Evolutionary conservation across 176 grass and related monocot genomes (phyloP), one percentile per base, ranked within the genome.

Genomic region (Juncus inflexus): DNA sequence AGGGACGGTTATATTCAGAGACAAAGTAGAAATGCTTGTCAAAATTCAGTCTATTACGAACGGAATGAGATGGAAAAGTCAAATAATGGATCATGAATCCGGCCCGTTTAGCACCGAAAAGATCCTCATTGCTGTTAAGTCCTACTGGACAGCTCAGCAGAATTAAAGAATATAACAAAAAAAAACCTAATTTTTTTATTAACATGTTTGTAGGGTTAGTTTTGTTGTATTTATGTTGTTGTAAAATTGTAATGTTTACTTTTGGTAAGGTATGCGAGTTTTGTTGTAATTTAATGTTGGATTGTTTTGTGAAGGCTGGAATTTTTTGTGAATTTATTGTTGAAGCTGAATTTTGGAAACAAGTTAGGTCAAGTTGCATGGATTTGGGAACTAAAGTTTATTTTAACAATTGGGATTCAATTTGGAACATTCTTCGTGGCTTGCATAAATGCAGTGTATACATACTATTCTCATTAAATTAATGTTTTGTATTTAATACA

Each of bases 51-150:
- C 74, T 12, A 78, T 87, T 56, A 73, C 68, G 0, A 57, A 78
- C 35, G 83, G 77, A 14, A 91, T 91, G 88, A 76, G 69, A 35
- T 91, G 83, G 88, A 86, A 79, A 75, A 91, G 88, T 68, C 84
- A 69, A 47, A 81, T 91, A n/a, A 76, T 91, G 80, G 84, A 87
- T 68, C 88, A 87, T 37, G 88, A 91, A 60, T 80, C 88, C 3
- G 88, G 84, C 40, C 77, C 84, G 3, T 87, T 87, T 61, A 91
- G 81, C 76, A 64, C 77, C 2, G 84, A 91, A 64, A 91, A 91
- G 66, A 87, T 91, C 78, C 84, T 91, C 61, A 77, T 87, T 51
- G 80, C 83, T 36, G 84, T 87, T 40, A 91, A 91, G 62, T 84
- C 65, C 59, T 91, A 91, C 70, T 91, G 88, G 88, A 91, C 88